Conservation (phyloP, 129 eudicot genomes). For the Tagetes erecta region DNA sequence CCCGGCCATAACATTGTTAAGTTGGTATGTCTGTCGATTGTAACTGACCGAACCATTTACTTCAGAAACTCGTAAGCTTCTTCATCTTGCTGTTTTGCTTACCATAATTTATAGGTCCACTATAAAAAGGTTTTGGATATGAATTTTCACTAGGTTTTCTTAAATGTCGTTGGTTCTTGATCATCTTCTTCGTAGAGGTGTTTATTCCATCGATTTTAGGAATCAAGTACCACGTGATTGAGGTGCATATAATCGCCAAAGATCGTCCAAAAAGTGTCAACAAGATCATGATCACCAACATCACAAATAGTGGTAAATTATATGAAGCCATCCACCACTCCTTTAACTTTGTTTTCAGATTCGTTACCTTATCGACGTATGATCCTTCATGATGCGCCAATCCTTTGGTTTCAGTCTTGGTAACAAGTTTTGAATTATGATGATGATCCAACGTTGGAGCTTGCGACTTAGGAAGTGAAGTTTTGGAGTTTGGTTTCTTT, state of each 20-base stretch:
- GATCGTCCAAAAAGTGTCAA: constrained; percentile 54
- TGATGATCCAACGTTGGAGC: constrained; percentile 22
- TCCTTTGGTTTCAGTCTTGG: constrained; percentile 1
- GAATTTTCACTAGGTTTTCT: constrained; percentile 29
- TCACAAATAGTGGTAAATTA: constrained; percentile 42
- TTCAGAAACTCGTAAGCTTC: constrained; percentile 38
- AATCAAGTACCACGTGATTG: constrained; percentile 55
- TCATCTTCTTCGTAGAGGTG: constrained; percentile 27
- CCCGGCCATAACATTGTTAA: neutral
- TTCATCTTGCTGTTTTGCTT: constrained; percentile 26
- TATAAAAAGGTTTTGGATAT: constrained; percentile 33
- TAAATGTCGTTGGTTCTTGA: constrained; percentile 27
- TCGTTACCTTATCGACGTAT: neutral
- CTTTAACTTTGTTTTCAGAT: constrained; percentile 38
- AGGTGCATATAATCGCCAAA: constrained; percentile 54
- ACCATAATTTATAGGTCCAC: constrained; percentile 34
- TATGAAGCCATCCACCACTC: constrained; percentile 49
- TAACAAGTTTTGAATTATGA: neutral
- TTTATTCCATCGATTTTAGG: constrained; percentile 38
- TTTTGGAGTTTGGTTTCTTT: constrained; percentile 18
- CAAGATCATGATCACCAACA: constrained; percentile 43
- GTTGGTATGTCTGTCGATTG: neutral
- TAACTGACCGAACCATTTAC: neutral
- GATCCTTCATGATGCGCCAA: neutral
- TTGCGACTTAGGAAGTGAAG: constrained; percentile 18